Base-by-base conservation (phyloP, 2,329 filamentous ascomycete species). In the Periconia sp. region DNA sequence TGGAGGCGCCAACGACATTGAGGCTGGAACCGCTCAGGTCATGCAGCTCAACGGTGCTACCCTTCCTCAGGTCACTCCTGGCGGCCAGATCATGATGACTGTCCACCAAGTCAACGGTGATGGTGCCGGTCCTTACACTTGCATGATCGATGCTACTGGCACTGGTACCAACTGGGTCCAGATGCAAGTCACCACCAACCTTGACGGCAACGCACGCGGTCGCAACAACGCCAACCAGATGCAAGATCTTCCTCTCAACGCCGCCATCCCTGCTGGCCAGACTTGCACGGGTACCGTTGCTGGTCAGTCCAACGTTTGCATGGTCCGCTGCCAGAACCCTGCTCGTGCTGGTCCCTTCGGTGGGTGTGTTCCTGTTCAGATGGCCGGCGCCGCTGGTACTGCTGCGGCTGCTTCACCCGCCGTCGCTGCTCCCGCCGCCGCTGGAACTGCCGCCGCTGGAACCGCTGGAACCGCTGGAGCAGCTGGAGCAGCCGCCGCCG, bases 61-160 rank as follows among this genome's bases (percentile, higher is more conserved):
- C 35, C 80, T 88, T 20, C 84, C 86, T 11, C 85, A 88, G 74
- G 74, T 88, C 61, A 77, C 76, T 7, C 62, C 76, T 0, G 85
- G 85, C 46, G 86, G 85, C 52, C 62, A 77, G 51, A 62, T 88
- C 55, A 74, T 74, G 61, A 87, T 88, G 79, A 87, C 84, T 1
- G 76, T 88, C 10, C 85, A 87, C 74, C 85, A 88, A 69, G 84
- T 88, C 69, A 88, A 88, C 72, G 78, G 77, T 37, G 86, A 89
- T 60, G 86, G 86, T 53, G 85, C 82, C 54, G 86, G 86, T 11
- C 85, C 85, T 1, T 88, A 86, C 72, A 81, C 76, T 7, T 87
- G 85, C 75, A 84, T 84, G 78, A 85, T 88, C 67, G 85, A 86
- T 64, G 71, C 77, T 51, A 84, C 85, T 53, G 85, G 77, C 52